These are phyloP conservation scores for Aspergillus niger DNA, from an alignment of 2,329 filamentous ascomycete species.

Conservation along the genomic window DNA sequence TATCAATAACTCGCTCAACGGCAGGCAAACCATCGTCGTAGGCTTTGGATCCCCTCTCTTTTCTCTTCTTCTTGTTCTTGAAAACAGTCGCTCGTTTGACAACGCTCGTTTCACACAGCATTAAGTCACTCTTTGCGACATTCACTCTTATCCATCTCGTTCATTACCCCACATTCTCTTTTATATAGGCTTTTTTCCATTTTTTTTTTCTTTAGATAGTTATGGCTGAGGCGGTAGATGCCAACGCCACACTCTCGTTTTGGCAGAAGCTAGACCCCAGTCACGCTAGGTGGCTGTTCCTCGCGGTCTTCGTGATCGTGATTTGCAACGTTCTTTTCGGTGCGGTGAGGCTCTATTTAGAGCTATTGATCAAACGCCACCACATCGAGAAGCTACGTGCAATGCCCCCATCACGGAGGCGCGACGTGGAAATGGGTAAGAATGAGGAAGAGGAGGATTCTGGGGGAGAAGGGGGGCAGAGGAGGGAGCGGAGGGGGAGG, in stretches of 20 bases:
- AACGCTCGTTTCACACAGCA: not conserved
- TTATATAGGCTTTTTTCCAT: no score
- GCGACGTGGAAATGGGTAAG: not conserved
- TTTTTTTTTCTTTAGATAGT: not conserved
- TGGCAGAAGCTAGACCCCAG: not conserved
- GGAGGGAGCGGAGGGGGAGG: not conserved
- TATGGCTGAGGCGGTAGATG: not conserved
- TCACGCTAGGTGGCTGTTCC: not conserved
- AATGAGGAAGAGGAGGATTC: not conserved
- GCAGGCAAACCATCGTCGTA: not conserved
- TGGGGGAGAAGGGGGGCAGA: accelerated
- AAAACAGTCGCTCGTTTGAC: not conserved
- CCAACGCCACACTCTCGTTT: not conserved
- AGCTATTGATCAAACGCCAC: not conserved
- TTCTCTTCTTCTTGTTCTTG: not conserved
- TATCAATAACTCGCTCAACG: not conserved
- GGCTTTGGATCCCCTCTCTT: not conserved
- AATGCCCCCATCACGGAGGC: not conserved
- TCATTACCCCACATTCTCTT: not conserved
- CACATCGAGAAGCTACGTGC: not conserved
- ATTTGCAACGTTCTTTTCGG: not conserved
- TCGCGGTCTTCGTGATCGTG: not conserved
- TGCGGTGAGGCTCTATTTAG: not conserved
- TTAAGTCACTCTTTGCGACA: not conserved
- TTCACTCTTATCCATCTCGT: not conserved